Percentiles rank a stretch among this genome's conserved stretches.
phyloP scores from a whole-genome alignment of 2,329 filamentous ascomycete genomes.

The Hortaea werneckii region DNA sequence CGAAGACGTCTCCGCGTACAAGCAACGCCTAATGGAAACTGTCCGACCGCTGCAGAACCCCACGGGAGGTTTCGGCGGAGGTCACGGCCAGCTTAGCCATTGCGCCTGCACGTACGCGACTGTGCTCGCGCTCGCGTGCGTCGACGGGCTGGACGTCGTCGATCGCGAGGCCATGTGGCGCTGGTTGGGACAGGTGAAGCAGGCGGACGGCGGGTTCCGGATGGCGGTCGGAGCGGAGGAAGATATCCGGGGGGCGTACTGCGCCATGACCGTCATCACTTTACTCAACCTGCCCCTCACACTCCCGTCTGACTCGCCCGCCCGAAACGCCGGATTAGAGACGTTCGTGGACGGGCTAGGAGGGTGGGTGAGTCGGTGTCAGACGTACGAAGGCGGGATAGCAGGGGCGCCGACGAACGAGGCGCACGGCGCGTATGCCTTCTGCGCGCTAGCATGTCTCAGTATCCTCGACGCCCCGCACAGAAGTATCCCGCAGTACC shows the following conservation, averaged over 20 bases:
- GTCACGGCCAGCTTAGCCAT: conserved; percentile 84
- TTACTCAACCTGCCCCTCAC: conserved; percentile 74
- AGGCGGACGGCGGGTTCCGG: conserved; percentile 78
- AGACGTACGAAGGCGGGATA: conserved; percentile 92
- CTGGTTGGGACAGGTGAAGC: conserved; percentile 80
- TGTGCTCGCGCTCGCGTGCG: conserved; percentile 65
- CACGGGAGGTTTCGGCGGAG: conserved; percentile 80
- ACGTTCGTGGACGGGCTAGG: conserved; percentile 63
- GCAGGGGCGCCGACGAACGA: conserved; percentile 76
- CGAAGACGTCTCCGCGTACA: conserved; percentile 58
- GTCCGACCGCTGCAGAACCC: conserved; percentile 72
- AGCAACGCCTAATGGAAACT: conserved; percentile 56
- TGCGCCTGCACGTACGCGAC: conserved; percentile 82
- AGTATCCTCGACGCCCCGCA: conserved; percentile 74
- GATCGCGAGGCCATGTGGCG: conserved; percentile 81
- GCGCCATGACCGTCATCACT: conserved; percentile 73
- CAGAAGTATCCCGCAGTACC: conserved; percentile 61
- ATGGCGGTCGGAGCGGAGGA: conserved; percentile 81
- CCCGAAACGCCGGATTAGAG: conserved; percentile 50
- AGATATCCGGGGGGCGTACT: conserved; percentile 91
- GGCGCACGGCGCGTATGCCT: conserved; percentile 93
- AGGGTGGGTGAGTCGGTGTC: conserved; percentile 76
- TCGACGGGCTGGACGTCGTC: conserved; percentile 66
- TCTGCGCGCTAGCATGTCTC: conserved; percentile 83
- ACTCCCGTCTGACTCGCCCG: conserved; percentile 63